Evolutionary conservation across 2,329 filamentous ascomycete species (phyloP), one percentile per base, ranked within the genome.

Genomic region (Cordyceps cateniannulata): DNA sequence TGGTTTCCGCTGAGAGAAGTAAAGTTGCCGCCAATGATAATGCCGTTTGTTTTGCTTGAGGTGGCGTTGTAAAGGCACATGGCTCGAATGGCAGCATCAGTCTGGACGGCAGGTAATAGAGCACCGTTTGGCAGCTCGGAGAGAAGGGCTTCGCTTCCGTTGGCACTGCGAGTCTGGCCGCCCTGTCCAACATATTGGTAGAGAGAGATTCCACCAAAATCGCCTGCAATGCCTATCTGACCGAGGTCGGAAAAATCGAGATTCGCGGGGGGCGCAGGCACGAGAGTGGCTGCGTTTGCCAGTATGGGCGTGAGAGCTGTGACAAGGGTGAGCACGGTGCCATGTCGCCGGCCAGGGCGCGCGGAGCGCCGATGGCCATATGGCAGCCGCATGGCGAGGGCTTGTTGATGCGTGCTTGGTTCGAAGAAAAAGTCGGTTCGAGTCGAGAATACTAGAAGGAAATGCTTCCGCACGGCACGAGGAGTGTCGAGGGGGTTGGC

Each of bases 1-100:
- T 90, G 78, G 61, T 88, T 81, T 62, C 86, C 86, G 62, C 87
- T 90, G 64, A 99, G 77, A 72, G 91, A 96, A 35, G 95, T 98
- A 72, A 99, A 99, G 77, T 98, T 98, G 52, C 95, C 95, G 60
- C 90, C 95, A 18, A 99, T 83, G 52, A 98, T 83, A 29, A 98
- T 84, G 45, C 89, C 88, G n/a, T 83, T 79, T 61, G 88, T 75
- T 6, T 80, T 82, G 65, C 89, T 89, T 72, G 90, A 82, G 61
- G 81, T 79, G 67, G 81, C 76, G 56, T 85, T 80, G 68, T 93
- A 90, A 22, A 88, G 78, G 77, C 95, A 99, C 89, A 99, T 95
- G 65, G 91, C 83, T 69, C 87, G 83, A 69, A 99, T 96, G 53
- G 88, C 86, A 62, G 89, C 93, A 74, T 98, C 91, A 49, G 92